These are phyloP conservation scores for Cyathus striatus DNA, from an alignment of 768 basidiomycete genomes.

Conservation along the genomic window DNA sequence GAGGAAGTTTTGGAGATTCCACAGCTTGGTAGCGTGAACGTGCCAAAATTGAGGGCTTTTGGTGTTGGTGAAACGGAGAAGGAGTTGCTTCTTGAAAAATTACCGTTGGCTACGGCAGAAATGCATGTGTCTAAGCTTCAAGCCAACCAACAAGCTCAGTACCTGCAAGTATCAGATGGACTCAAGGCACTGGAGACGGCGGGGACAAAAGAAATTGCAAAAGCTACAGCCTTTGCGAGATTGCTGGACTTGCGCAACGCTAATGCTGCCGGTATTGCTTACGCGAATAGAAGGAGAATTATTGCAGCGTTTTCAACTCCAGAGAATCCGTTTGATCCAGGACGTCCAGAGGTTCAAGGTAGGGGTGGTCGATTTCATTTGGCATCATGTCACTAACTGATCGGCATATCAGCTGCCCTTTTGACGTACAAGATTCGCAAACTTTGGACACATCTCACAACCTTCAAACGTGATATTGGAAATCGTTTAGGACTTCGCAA, in stretches of 20 bases:
- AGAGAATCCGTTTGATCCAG: conserved; percentile 66
- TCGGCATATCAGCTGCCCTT: conserved; percentile 62
- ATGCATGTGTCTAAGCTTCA: conserved; percentile 4
- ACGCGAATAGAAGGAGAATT: conserved; percentile 79
- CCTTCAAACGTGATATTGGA: conserved; percentile 67
- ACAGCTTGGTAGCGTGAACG: conserved; percentile 29
- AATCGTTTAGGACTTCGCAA: conserved; percentile 73
- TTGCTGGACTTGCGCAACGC: conserved; percentile 85
- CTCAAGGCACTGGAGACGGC: conserved; percentile 11
- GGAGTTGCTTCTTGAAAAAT: conserved; percentile 56
- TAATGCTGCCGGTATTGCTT: conserved; percentile 80
- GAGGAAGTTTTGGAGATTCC: conserved; percentile 18
- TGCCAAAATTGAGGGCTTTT: conserved; percentile 56
- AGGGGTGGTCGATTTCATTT: conserved; percentile 45
- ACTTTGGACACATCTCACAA: conserved; percentile 67
- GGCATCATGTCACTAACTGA: not conserved
- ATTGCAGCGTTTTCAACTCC: conserved; percentile 73
- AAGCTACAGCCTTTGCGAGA: conserved; percentile 55
- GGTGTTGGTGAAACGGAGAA: conserved; percentile 61
- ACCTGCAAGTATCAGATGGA: no score
- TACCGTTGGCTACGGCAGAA: conserved; percentile 52
- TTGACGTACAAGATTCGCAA: conserved; percentile 83
- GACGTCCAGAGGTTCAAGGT: conserved; percentile 91
- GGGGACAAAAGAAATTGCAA: conserved; percentile 31
- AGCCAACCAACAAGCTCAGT: not conserved